A percentile compares a stretch with the other conserved stretches of the same genome.
phyloP scores from a whole-genome alignment of 306 rosid species.

The Alnus glutinosa region DNA sequence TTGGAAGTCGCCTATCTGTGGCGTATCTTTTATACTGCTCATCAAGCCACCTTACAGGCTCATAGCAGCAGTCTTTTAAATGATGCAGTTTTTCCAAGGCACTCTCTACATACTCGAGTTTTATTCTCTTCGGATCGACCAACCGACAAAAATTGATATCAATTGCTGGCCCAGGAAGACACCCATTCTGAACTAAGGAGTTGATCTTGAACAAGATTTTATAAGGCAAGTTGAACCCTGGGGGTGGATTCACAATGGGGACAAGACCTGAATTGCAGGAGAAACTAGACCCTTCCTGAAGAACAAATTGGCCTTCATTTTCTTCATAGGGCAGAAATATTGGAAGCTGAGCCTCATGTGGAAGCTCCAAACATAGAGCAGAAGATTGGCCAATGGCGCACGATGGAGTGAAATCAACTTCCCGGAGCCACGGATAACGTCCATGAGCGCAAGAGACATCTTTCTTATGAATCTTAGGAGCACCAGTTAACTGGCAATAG shows the following conservation, averaged over 20 bases:
- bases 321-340: slow-evolving; percentile 25
- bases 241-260: slow-evolving; percentile 40
- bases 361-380: slow-evolving; percentile 62
- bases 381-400: slow-evolving; percentile 66
- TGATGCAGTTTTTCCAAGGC: slow-evolving; percentile 39
- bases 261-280: slow-evolving; percentile 25
- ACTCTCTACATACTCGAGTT: slow-evolving; percentile 27
- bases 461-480: slow-evolving; percentile 60
- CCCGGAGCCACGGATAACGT: slow-evolving; percentile 58
- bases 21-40: slow-evolving; percentile 19
- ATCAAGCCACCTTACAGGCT: slow-evolving; percentile 36
- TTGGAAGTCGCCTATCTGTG: slow-evolving; percentile 3
- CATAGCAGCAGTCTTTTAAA: slow-evolving; percentile 41
- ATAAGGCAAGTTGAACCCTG: slow-evolving; percentile 34
- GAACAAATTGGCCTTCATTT: slow-evolving; percentile 8
- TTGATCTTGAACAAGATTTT: slow-evolving; percentile 46
- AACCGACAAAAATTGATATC: slow-evolving; percentile 30
- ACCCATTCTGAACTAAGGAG: slow-evolving; percentile 46
- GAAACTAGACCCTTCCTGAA: slow-evolving; percentile 10
- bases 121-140: slow-evolving; percentile 33
- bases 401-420: slow-evolving; percentile 65
- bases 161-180: slow-evolving; percentile 41
- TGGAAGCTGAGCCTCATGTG: slow-evolving; percentile 41
- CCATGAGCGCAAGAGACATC: slow-evolving; percentile 3
- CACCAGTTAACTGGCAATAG: slow-evolving; percentile 57